Conservation (phyloP, 257 asterid species). For the Salvia splendens region DNA sequence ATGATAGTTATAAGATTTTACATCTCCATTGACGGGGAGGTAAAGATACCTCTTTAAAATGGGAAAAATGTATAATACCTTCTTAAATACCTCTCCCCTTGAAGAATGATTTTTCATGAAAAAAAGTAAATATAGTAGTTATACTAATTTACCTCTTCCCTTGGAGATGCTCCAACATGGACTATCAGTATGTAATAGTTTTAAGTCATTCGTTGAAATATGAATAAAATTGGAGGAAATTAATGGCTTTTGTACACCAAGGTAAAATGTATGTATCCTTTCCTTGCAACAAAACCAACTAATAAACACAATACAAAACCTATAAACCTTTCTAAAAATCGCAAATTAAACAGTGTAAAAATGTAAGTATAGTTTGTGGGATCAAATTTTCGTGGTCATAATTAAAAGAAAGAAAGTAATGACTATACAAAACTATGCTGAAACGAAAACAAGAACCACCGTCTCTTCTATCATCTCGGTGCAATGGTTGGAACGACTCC, state of each 20-base stretch:
- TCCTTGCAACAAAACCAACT: background rate
- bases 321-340: background rate
- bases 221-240: background rate
- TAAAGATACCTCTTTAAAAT: too few relatives aligned
- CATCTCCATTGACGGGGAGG: too few relatives aligned
- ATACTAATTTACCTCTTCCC: too few relatives aligned
- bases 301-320: background rate
- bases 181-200: too few relatives aligned
- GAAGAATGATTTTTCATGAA: too few relatives aligned
- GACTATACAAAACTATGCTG: slow-evolving; percentile 31
- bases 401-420: background rate
- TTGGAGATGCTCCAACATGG: too few relatives aligned
- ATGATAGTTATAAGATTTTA: too few relatives aligned
- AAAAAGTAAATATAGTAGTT: too few relatives aligned
- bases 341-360: slow-evolving; percentile 12
- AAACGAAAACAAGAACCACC: background rate
- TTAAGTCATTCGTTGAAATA: background rate
- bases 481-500: slow-evolving; percentile 53
- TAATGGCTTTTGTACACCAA: background rate
- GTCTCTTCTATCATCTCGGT: slow-evolving; percentile 47
- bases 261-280: background rate
- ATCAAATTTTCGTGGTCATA: background rate
- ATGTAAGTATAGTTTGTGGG: background rate
- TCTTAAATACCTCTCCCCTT: too few relatives aligned
- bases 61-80: too few relatives aligned